Evolutionary conservation across 1,284 basidiomycete genomes (phyloP).

Genomic region (Kwoniella shivajii): DNA sequence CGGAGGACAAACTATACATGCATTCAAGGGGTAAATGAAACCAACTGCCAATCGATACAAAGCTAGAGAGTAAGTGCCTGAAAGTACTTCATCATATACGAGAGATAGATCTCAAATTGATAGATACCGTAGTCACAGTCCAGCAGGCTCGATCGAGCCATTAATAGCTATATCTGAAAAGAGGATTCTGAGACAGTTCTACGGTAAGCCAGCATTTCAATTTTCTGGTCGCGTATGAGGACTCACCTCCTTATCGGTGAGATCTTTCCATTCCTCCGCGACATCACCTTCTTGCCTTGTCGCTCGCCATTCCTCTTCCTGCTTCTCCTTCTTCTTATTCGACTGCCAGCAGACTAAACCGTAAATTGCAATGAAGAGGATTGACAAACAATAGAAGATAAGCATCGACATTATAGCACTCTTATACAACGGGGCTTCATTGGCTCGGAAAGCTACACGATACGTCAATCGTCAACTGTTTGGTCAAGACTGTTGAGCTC

Average conservation of each 20-base stretch:
- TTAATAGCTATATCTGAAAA: neutral
- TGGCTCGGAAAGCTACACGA: slow-evolving; percentile 30
- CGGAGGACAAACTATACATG: no score
- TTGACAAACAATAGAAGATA: slow-evolving; percentile 26
- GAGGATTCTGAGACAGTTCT: neutral
- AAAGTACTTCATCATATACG: no score
- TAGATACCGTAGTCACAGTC: no score
- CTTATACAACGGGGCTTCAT: slow-evolving; percentile 25
- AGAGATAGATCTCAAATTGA: no score
- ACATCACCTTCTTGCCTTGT: neutral
- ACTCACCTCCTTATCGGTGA: slow-evolving; percentile 18
- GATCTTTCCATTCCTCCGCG: slow-evolving; percentile 24
- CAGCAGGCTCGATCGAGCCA: no score
- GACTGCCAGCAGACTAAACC: slow-evolving; percentile 6
- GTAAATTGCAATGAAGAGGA: slow-evolving; percentile 18
- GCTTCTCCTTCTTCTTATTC: slow-evolving; percentile 11
- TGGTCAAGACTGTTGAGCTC: neutral
- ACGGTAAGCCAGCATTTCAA: neutral
- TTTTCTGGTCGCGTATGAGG: neutral
- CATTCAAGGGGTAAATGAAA: no score
- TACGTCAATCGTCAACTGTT: neutral
- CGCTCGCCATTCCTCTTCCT: slow-evolving; percentile 5
- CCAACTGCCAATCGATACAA: no score
- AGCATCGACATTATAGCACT: slow-evolving; percentile 29
- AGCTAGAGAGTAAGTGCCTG: no score